These are phyloP conservation scores for Talaromyces wortmannii DNA, from an alignment of 495 filamentous ascomycete genomes.

Conservation along the genomic window DNA sequence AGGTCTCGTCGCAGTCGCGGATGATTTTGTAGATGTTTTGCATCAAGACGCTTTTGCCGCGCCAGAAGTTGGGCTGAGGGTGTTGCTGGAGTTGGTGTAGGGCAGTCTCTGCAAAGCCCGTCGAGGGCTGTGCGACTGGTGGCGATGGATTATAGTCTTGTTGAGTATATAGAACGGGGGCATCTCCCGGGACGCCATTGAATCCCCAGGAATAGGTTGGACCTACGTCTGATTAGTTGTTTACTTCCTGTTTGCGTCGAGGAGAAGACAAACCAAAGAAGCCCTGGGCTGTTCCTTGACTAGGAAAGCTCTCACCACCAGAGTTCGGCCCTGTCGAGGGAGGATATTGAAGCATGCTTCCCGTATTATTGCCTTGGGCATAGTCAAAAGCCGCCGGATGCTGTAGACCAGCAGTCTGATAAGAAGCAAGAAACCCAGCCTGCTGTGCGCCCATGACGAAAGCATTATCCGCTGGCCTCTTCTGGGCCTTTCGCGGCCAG, in stretches of 20 bases:
- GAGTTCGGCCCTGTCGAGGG: too few relatives aligned
- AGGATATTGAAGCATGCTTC: too few relatives aligned
- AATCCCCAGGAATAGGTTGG: too few relatives aligned
- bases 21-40: conserved; percentile 24
- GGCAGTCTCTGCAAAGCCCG: neutral
- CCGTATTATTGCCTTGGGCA: too few relatives aligned
- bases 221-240: too few relatives aligned
- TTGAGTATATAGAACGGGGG: neutral
- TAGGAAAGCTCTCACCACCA: too few relatives aligned
- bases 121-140: neutral
- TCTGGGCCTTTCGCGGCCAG: neutral
- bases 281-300: too few relatives aligned
- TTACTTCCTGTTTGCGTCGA: too few relatives aligned
- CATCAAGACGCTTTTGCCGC: conserved; percentile 18
- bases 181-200: neutral
- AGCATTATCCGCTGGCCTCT: neutral
- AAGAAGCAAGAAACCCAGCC: neutral
- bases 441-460: neutral
- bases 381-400: too few relatives aligned
- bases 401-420: too few relatives aligned
- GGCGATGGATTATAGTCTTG: neutral
- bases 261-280: too few relatives aligned
- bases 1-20: conserved; percentile 21
- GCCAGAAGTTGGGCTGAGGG: conserved; percentile 5
- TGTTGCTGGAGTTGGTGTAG: conserved; percentile 1